A percentile compares a stretch with the other conserved stretches of the same genome.
Evolutionary conservation across 2,329 filamentous ascomycete genomes (phyloP).

Genomic region (Stemphylium vesicarium): DNA sequence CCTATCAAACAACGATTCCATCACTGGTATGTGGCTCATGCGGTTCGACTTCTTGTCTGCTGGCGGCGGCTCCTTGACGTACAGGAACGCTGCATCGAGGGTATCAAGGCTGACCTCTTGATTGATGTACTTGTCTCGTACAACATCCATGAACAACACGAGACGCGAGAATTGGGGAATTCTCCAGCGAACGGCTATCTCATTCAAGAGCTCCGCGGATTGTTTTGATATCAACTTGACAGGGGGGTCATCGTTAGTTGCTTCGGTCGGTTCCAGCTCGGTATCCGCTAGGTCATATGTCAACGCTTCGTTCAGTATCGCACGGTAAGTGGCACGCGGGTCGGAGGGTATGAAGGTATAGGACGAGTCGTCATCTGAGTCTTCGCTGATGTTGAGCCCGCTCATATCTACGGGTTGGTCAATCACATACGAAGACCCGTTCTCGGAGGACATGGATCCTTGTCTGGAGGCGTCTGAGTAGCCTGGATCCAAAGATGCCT

Average conservation of each 20-base stretch:
- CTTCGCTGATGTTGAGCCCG: constrained; percentile 66
- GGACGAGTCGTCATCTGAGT: constrained; percentile 63
- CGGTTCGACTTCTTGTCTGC: constrained; percentile 66
- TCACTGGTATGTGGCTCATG: constrained; percentile 55
- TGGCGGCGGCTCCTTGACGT: constrained; percentile 73
- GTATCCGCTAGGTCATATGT: constrained; percentile 64
- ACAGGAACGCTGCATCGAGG: constrained; percentile 81
- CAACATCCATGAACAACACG: constrained; percentile 82
- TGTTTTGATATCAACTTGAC: constrained; percentile 71
- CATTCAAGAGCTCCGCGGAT: constrained; percentile 81
- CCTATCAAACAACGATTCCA: constrained; percentile 53
- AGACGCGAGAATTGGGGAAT: constrained; percentile 82
- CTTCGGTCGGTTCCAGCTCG: constrained; percentile 57
- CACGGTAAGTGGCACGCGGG: constrained; percentile 80
- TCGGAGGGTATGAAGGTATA: constrained; percentile 93
- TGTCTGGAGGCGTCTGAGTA: constrained; percentile 57
- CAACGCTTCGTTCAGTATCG: constrained; percentile 79
- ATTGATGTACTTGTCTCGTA: constrained; percentile 83
- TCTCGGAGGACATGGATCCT: constrained; percentile 53
- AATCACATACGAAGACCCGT: constrained; percentile 60
- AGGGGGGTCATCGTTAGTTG: constrained; percentile 55
- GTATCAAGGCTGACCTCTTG: constrained; percentile 82
- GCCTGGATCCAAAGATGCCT: constrained; percentile 49
- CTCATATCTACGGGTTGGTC: constrained; percentile 74
- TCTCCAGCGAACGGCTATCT: constrained; percentile 87